Evolutionary conservation across 805 yeast species (phyloP), one percentile per base, ranked within the genome.

Genomic region (Scheffersomyces spartinae): DNA sequence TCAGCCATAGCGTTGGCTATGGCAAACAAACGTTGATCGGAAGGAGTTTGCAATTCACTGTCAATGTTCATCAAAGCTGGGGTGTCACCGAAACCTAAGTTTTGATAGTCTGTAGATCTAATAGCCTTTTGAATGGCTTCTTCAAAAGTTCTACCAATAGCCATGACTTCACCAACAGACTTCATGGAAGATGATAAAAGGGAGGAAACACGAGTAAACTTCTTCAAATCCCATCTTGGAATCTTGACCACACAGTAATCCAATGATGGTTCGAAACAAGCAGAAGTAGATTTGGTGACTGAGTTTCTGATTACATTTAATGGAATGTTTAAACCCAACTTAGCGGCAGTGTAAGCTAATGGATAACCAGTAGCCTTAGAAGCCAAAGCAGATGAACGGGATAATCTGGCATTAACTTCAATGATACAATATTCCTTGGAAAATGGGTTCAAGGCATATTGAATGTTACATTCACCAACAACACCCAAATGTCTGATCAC

Each of bases 351-450:
- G 55, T 85, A 88, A 26, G 98, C 98, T 42, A 88, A 69, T 44
- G 98, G 98, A 50, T 88, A 88, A 42, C 97, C 98, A 23, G 98
- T 88, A 19, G 98, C 98, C 65, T 88, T 88, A 13, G 97, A 88
- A 24, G 98, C 98, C 45, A 88, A 69, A 30, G 98, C 98, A n/a
- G 97, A 91, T 24, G 98, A 88, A 56, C 98, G 77, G 17, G 96
- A 86, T 43, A 88, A 68, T 64, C 98, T 80, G 26, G 98, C 98
- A 52, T 88, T 88, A 39, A 88, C 98, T 64, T 88, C 98, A 55
- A 88, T 88, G 41, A 88, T 84, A 61, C 98, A 80, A 63, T 88
- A 88, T 48, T 91, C 97, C 55, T 82, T 78, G 32, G 93, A 77
- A 58, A 75, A 71, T 32, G 98, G 97, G 49, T 88, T 81, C 50